phyloP scores from a whole-genome alignment of 495 filamentous ascomycete genomes.

The Xylaria venustula region DNA sequence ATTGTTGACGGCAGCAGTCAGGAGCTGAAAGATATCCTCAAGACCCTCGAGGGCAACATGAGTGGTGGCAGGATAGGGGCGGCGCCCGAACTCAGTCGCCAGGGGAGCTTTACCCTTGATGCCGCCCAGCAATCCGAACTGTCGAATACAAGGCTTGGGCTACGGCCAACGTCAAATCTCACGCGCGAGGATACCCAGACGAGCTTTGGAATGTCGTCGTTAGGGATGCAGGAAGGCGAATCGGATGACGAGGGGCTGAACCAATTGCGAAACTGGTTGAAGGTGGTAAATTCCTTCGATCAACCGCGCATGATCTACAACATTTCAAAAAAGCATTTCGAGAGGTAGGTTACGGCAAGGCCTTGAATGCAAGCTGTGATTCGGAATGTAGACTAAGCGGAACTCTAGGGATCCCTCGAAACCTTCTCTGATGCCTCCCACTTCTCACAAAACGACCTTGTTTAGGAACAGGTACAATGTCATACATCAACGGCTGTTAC shows the following conservation, averaged over 20 bases:
- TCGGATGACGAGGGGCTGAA: conserved; percentile 50
- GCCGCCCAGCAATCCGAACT: conserved; percentile 36
- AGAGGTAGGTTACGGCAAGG: conserved; percentile 49
- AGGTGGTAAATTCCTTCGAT: conserved; percentile 75
- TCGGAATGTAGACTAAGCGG: not conserved
- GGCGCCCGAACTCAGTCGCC: conserved; percentile 51
- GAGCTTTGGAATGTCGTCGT: conserved; percentile 61
- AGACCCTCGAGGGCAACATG: conserved; percentile 80
- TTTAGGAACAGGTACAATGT: conserved; percentile 89
- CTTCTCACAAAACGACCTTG: conserved; percentile 76
- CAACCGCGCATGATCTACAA: conserved; percentile 87
- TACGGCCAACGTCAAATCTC: conserved; percentile 38
- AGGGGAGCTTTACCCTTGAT: conserved; percentile 54
- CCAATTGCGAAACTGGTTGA: conserved; percentile 75
- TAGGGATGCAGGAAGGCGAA: conserved; percentile 65
- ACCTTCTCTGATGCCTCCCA: conserved; percentile 74
- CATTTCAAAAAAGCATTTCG: conserved; percentile 85
- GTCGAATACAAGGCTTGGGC: conserved; percentile 40
- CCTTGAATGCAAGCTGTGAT: not conserved
- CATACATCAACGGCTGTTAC: conserved; percentile 83
- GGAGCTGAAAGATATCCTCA: conserved; percentile 75
- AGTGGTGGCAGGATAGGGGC: conserved; percentile 66
- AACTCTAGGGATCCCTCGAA: conserved; percentile 53
- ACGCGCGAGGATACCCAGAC: conserved; percentile 57
- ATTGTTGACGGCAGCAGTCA: conserved; percentile 82